Evolutionary conservation across 768 basidiomycete genomes (phyloP).

Genomic region (Termitomyces heimii): DNA sequence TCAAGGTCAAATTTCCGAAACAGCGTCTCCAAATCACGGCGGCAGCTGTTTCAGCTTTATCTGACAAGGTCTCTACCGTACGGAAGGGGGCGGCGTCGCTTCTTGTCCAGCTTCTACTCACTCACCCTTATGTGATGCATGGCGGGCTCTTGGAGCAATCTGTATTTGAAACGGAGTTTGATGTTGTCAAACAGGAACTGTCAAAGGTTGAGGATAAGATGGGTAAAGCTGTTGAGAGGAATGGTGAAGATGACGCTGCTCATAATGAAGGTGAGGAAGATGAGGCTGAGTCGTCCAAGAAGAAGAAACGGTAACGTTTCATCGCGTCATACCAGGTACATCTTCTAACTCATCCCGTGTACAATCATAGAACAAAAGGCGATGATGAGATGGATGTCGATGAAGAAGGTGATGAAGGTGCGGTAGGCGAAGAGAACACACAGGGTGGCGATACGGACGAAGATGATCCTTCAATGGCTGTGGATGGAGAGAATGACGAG

Average conservation of each 20-base stretch:
- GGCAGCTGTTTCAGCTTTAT: constrained; percentile 72
- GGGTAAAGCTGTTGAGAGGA: constrained; percentile 54
- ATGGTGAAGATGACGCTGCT: constrained; percentile 30
- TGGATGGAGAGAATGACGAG: constrained; percentile 31
- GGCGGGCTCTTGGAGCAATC: constrained; percentile 72
- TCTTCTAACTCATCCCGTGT: not conserved
- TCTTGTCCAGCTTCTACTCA: constrained; percentile 66
- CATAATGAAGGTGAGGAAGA: constrained; percentile 20
- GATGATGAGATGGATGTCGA: constrained; percentile 60
- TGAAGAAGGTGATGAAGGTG: constrained; percentile 26
- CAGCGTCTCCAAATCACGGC: constrained; percentile 72
- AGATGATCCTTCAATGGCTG: constrained; percentile 23
- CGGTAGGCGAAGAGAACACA: constrained; percentile 28
- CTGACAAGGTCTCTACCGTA: constrained; percentile 89
- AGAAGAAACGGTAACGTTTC: constrained; percentile 24
- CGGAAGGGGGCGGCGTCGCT: constrained; percentile 78
- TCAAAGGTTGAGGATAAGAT: constrained; percentile 61
- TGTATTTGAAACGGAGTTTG: constrained; percentile 73
- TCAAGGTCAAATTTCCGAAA: constrained; percentile 82
- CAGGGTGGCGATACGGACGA: constrained; percentile 29
- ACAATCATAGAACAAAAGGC: constrained; percentile 19
- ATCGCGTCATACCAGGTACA: not conserved
- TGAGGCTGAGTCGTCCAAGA: constrained; percentile 20
- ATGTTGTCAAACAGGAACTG: constrained; percentile 55
- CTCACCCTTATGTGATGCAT: constrained; percentile 86